Percentiles rank a stretch among this genome's conserved stretches.
Conservation (phyloP, 192 early-diverging fungal species). For the Linnemannia hyalina region DNA sequence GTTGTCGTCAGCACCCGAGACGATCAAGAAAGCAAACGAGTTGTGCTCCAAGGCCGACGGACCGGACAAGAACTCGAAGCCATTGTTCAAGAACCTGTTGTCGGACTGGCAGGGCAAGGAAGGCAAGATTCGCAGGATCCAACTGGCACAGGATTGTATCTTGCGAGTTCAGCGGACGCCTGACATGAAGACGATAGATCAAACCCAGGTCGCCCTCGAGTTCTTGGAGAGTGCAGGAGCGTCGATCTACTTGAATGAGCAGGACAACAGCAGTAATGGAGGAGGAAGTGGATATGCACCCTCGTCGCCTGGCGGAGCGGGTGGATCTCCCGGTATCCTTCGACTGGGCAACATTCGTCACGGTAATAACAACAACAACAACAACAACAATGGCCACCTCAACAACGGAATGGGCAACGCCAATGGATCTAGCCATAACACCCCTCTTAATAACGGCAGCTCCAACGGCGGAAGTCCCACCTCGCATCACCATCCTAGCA, state of each 20-base stretch:
- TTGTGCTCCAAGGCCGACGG: conserved; percentile 52
- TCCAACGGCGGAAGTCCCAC: conserved; percentile 1
- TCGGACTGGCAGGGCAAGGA: conserved; percentile 58
- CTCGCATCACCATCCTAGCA: conserved; percentile 5
- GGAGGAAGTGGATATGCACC: background rate
- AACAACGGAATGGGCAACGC: background rate
- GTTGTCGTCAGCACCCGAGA: conserved; percentile 47
- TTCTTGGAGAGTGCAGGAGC: conserved; percentile 46
- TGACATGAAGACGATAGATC: conserved; percentile 55
- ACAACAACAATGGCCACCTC: conserved; percentile 1
- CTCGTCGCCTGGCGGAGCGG: background rate
- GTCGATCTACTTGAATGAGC: conserved; percentile 24
- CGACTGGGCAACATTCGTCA: conserved; percentile 9
- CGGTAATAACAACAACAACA: background rate
- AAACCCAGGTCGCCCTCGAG: conserved; percentile 46
- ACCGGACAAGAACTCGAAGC: conserved; percentile 55
- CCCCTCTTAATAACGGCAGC: conserved; percentile 5
- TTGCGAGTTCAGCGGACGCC: conserved; percentile 48
- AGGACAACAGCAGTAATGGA: conserved; percentile 19
- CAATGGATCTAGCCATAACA: conserved; percentile 12
- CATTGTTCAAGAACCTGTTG: conserved; percentile 56
- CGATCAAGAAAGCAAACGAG: conserved; percentile 54
- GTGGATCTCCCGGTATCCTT: conserved; percentile 18
- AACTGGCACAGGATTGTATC: conserved; percentile 52
- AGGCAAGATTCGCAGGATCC: conserved; percentile 43